Percentiles rank a stretch among this genome's conserved stretches.
Evolutionary conservation across 345 rosid genomes (phyloP).

Genomic region (Erodium maritimum): DNA sequence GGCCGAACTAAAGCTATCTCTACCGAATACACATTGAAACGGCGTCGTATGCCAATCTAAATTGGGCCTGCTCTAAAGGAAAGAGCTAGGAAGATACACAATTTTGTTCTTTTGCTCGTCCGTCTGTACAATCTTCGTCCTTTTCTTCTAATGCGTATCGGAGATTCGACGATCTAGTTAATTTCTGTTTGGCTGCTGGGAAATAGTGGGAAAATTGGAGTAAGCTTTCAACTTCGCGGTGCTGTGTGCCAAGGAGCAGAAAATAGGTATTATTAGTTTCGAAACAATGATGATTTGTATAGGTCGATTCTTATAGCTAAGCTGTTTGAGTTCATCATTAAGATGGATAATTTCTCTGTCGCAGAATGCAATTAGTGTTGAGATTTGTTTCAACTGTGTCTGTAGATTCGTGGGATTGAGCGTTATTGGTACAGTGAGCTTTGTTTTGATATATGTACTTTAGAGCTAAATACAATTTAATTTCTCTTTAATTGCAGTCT

Average conservation of each 20-base stretch:
- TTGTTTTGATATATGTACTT: no score
- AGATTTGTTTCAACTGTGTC: background rate
- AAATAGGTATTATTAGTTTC: background rate
- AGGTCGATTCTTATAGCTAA: background rate
- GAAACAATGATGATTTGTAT: background rate
- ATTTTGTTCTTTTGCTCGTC: background rate
- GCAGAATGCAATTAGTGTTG: background rate
- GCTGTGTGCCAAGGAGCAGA: background rate
- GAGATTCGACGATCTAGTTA: background rate
- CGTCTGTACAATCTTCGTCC: no score
- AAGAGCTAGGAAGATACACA: background rate
- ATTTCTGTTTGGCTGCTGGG: background rate
- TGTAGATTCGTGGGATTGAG: no score
- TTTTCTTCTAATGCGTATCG: no score
- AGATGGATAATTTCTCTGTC: background rate
- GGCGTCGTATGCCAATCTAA: background rate
- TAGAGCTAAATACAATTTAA: background rate
- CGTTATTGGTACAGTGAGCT: no score
- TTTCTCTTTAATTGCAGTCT: background rate
- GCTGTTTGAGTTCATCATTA: background rate
- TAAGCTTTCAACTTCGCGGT: background rate
- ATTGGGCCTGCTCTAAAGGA: background rate
- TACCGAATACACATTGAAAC: background rate
- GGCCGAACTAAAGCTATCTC: background rate
- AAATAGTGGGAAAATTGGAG: background rate